A percentile compares a stretch with the other conserved stretches of the same genome.
Conservation (phyloP, 768 basidiomycete species). For the Macrolepiota albuminosa region DNA sequence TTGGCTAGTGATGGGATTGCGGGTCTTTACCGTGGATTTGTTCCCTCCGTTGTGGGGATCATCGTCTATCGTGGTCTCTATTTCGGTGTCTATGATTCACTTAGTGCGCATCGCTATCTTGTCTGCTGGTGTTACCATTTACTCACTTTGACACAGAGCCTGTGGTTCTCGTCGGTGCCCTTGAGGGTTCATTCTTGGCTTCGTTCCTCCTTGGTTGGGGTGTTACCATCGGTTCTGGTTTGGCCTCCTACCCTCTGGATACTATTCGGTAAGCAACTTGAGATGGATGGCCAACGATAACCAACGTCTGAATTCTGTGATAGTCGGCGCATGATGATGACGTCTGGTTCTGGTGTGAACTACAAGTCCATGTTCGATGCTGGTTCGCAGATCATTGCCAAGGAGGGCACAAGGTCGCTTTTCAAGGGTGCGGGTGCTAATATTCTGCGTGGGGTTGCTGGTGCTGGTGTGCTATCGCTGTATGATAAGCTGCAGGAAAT, state of each 20-base stretch:
- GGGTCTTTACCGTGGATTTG: slow-evolving; percentile 99
- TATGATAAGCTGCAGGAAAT: slow-evolving; percentile 98
- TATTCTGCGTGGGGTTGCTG: slow-evolving; percentile 98
- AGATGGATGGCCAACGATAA: not conserved
- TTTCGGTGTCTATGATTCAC: slow-evolving; percentile 95
- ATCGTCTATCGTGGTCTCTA: slow-evolving; percentile 99
- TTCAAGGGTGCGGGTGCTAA: slow-evolving; percentile 99
- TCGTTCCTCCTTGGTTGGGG: slow-evolving; percentile 98
- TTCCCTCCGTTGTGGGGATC: slow-evolving; percentile 98
- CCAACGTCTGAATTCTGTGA: slow-evolving; percentile 19
- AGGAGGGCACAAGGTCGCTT: slow-evolving; percentile 93
- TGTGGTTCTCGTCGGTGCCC: slow-evolving; percentile 91
- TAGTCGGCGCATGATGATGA: slow-evolving; percentile 99
- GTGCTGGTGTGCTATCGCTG: slow-evolving; percentile 97
- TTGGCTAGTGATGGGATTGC: slow-evolving; percentile 95
- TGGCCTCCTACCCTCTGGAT: slow-evolving; percentile 94
- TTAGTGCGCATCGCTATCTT: slow-evolving; percentile 52
- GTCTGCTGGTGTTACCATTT: slow-evolving; percentile 13
- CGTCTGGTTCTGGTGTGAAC: slow-evolving; percentile 90
- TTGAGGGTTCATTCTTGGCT: slow-evolving; percentile 94
- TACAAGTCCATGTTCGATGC: slow-evolving; percentile 99
- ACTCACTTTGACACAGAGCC: slow-evolving; percentile 57
- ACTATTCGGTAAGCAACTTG: slow-evolving; percentile 67
- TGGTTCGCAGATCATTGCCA: slow-evolving; percentile 84
- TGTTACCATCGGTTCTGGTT: slow-evolving; percentile 99